Evolutionary conservation across 2,329 filamentous ascomycete genomes (phyloP).

Genomic region (Aspergillus ibericus): DNA sequence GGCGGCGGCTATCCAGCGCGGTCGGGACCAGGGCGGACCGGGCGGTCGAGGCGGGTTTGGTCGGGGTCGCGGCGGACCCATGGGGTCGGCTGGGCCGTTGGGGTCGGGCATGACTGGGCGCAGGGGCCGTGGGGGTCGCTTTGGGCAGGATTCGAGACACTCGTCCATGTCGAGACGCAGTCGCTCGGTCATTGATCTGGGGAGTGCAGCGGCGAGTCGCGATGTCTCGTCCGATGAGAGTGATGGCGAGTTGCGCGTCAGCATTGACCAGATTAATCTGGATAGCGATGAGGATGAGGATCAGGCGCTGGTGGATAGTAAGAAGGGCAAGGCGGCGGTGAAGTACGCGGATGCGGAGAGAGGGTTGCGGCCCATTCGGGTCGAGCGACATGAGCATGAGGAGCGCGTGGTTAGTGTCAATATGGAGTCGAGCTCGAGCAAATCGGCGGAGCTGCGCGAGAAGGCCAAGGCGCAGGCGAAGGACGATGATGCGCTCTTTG

Average conservation of each 20-base stretch:
- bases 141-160: slow-evolving; percentile 26
- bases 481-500: slow-evolving; percentile 28
- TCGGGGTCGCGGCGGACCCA: slow-evolving; percentile 32
- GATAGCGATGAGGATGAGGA: slow-evolving; percentile 53
- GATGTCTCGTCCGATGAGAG: slow-evolving; percentile 48
- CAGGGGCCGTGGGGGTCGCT: slow-evolving; percentile 24
- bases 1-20: slow-evolving; percentile 41
- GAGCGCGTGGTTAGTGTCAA: slow-evolving; percentile 56
- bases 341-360: slow-evolving; percentile 23
- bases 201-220: slow-evolving; percentile 17
- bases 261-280: slow-evolving; percentile 60
- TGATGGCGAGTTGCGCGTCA: slow-evolving; percentile 47
- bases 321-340: slow-evolving; percentile 37
- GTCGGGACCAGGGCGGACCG: slow-evolving; percentile 28
- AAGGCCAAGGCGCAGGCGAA: slow-evolving; percentile 35
- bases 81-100: slow-evolving; percentile 30
- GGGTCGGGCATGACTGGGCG: slow-evolving; percentile 29
- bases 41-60: slow-evolving; percentile 32
- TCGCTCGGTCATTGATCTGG: slow-evolving; percentile 30
- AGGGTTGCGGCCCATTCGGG: slow-evolving; percentile 54
- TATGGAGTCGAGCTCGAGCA: slow-evolving; percentile 52
- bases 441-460: slow-evolving; percentile 43
- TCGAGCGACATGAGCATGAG: slow-evolving; percentile 56
- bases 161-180: slow-evolving; percentile 31
- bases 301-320: slow-evolving; percentile 18